Evolutionary conservation across 176 grass and related monocot species (phyloP).

Genomic region (Echinochloa phyllopogon): DNA sequence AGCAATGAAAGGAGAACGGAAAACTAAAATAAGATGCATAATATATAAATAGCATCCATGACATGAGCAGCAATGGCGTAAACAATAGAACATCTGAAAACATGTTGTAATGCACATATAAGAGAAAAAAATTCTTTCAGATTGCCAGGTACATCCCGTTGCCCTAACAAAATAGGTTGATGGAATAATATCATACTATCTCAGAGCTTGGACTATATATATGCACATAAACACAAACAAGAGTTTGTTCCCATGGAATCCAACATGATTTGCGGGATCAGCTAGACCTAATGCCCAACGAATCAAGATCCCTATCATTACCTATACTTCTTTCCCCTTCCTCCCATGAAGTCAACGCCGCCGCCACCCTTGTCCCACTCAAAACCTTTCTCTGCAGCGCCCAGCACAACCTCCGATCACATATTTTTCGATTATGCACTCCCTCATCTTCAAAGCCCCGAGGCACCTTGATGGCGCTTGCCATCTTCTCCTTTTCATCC

Average conservation of each 20-base stretch:
- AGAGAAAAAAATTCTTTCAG: background rate
- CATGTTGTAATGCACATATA: background rate
- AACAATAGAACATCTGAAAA: slow-evolving; percentile 14
- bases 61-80: background rate
- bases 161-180: background rate
- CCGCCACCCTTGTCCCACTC: background rate
- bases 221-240: background rate
- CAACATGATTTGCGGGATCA: background rate
- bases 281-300: background rate
- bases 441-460: background rate
- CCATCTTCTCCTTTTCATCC: background rate
- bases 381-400: background rate
- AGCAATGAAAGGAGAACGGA: background rate
- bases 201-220: background rate
- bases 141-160: background rate
- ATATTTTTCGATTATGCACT: background rate
- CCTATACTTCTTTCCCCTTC: background rate
- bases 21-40: background rate
- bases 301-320: background rate
- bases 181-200: background rate
- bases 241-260: background rate
- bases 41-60: background rate
- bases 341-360: background rate
- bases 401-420: no score
- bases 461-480: background rate